Evolutionary conservation across 805 yeast genomes (phyloP), one percentile per base, ranked within the genome.

Genomic region (Naumovozyma dairenensis): DNA sequence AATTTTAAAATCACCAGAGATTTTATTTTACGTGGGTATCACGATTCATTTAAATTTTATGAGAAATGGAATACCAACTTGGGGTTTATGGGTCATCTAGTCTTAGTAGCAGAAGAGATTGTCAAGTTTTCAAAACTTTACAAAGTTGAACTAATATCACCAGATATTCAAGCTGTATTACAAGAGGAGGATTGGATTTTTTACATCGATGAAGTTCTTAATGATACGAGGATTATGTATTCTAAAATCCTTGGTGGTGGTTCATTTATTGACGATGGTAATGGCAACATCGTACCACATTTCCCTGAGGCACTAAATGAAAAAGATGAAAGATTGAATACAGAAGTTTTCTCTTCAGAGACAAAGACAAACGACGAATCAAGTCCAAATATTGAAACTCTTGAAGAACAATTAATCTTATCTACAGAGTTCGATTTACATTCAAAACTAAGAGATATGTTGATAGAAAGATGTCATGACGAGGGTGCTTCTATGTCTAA

Each of bases 61-160:
- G 71, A 67, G 42, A 62, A 62, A 37, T 65, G 67, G 12, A 74
- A 75, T 4, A 71, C 82, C 26, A 69, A 93, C 35, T 72, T 87
- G 25, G 98, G 98, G 0, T 92, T 85, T 53, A 86, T 87, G 85
- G 98, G 98, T n/a, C 98, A 92, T 55, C 62, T 92, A 43, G 85
- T 94, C 5, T 64, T 92, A 33, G 84, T 92, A 36, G 86, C 95
- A 33, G 98, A 92, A 55, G 98, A 92, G 55, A 86, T 92, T 29
- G 95, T 86, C 31, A 92, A 92, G 55, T 92, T 92, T 56, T 62
- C 67, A 5, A 53, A 54, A 28, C 59, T 72, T 3, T 69, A 53
- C 35, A 54, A 60, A 34, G 55, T 56, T 3, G 55, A 55, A 19
- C 32, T 51, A 21, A 56, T 58, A 2, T 56, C 61, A 1, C 55